Evolutionary conservation across 148 eudicot species (phyloP), one percentile per base, ranked within the genome.

Genomic region (Amaranthus hypochondriacus): DNA sequence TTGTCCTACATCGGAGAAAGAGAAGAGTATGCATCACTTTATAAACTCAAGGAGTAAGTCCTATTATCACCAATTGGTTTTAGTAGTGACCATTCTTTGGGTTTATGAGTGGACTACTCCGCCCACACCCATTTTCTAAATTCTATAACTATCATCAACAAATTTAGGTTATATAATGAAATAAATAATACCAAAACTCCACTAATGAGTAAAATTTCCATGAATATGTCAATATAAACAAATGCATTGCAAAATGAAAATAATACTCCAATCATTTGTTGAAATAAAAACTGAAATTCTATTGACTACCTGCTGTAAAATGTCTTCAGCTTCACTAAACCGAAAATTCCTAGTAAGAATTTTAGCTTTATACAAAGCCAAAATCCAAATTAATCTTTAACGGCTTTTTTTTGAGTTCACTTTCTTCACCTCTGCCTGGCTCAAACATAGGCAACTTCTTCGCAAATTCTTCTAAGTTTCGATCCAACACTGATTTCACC

Each of bases 381-480:
- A 82, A 82, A 74, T 94, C 98, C 82, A 95, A 72, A 78, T 95
- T 95, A 75, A 95, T 83, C 68, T 53, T 58, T 72, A 95, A 86
- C 1, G 89, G 93, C 81, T 73, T 83, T 58, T 82, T 87, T 44
- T 48, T 78, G 8, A 68, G 55, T 61, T 46, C 76, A 12, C 52
- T 73, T 15, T 76, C 78, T 14, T 81, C 85, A 2, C 84, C 84
- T 71, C 92, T 83, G 14, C 69, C 87, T 0, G 98, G 98, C 81
- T 94, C 93, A 63, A 95, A 95, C 39, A 92, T 88, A 0, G 93
- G 90, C 85, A 90, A 65, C 56, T 86, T 93, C 87, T 87, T 87
- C 0, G 96, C 96, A 57, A 93, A 83, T 6, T 83, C 81, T 59
- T 90, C 85, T 5, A 90, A 80, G 18, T 83, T 81, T 9, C 64